Conservation (phyloP, 352 stramenopile genomes). For the Elongisporangium undulatum region DNA sequence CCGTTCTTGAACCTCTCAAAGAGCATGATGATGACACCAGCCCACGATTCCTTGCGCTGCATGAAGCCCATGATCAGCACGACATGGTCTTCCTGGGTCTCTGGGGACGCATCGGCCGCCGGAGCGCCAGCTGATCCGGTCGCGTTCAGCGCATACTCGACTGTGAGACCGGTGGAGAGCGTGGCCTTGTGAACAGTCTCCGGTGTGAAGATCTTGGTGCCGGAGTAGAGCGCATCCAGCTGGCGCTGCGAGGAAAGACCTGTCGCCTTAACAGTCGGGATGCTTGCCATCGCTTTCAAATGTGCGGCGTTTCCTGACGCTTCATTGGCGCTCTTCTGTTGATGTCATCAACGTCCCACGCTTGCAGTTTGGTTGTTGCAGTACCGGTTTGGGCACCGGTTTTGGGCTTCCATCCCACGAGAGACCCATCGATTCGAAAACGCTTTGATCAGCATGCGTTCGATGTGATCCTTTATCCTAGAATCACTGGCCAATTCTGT, state of each 20-base stretch:
- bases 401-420: neutral
- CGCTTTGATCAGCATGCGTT: too few relatives aligned
- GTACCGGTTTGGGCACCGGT: neutral
- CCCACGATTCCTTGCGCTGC: conserved; percentile 52
- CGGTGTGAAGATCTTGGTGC: conserved; percentile 12
- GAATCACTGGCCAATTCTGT: too few relatives aligned
- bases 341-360: neutral
- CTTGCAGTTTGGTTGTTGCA: neutral
- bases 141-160: conserved; percentile 4
- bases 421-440: too few relatives aligned
- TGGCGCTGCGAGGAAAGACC: conserved; percentile 11
- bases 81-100: conserved; percentile 25
- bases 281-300: neutral
- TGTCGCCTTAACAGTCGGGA: neutral
- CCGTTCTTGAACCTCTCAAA: conserved; percentile 29
- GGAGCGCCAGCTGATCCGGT: neutral
- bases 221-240: conserved; percentile 15
- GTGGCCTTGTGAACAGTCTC: conserved; percentile 7
- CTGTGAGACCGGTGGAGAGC: conserved; percentile 9
- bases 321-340: neutral
- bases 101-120: neutral
- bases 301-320: neutral
- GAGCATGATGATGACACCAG: conserved; percentile 38
- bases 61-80: conserved; percentile 55
- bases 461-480: too few relatives aligned